Evolutionary conservation across 805 yeast species (phyloP).

Genomic region (Starmerella apicola): DNA sequence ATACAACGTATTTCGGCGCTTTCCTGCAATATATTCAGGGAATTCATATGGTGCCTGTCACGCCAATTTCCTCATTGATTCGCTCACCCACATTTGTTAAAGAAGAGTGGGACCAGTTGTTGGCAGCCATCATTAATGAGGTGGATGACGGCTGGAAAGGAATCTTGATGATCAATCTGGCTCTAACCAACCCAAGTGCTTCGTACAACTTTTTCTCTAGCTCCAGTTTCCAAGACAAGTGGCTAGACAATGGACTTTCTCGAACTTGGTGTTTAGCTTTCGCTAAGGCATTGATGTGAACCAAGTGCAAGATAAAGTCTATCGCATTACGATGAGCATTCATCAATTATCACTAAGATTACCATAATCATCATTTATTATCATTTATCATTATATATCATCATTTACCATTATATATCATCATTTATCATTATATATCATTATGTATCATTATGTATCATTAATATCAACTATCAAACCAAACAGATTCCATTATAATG

Average conservation of each 20-base stretch:
- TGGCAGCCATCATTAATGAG: constrained; percentile 31
- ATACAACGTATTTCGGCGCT: constrained; percentile 59
- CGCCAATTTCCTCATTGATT: constrained; percentile 47
- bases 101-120: constrained; percentile 47
- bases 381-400: no score
- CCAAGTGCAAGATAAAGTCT: no score
- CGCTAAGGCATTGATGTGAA: constrained; percentile 30
- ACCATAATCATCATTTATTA: no score
- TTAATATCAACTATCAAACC: no score
- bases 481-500: no score
- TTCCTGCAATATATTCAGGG: constrained; percentile 58
- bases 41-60: constrained; percentile 64
- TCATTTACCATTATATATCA: no score
- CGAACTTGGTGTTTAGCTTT: constrained; percentile 72
- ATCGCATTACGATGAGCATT: no score
- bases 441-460: no score
- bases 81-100: constrained; percentile 39
- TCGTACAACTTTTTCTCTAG: constrained; percentile 49
- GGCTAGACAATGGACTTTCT: constrained; percentile 70
- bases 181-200: constrained; percentile 51
- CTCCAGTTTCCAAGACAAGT: constrained; percentile 36
- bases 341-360: no score
- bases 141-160: constrained; percentile 57
- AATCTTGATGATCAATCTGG: constrained; percentile 52
- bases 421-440: no score